Evolutionary conservation across 2,329 filamentous ascomycete species (phyloP).

Genomic region (Monilinia laxa): DNA sequence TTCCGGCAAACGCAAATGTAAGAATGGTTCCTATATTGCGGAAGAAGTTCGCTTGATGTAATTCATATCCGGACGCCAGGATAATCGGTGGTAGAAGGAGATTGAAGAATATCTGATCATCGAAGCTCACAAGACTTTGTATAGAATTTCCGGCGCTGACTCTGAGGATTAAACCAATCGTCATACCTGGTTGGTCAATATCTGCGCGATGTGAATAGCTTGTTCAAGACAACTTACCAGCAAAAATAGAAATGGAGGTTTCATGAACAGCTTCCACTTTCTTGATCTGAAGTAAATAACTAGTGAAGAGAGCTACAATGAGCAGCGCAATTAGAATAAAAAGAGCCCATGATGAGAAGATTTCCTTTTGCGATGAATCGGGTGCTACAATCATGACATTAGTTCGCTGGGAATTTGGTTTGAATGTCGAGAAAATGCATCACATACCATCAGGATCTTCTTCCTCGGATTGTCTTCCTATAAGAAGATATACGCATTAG

Average conservation of each 20-base stretch:
- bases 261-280: conserved; percentile 98
- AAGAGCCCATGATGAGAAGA: conserved; percentile 93
- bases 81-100: conserved; percentile 98
- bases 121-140: conserved; percentile 88
- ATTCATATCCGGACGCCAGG: conserved; percentile 91
- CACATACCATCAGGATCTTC: conserved; percentile 36
- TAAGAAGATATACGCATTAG: conserved; percentile 27
- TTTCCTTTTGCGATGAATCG: conserved; percentile 87
- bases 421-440: not conserved
- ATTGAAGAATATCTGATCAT: conserved; percentile 99
- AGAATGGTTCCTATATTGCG: conserved; percentile 96
- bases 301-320: conserved; percentile 92
- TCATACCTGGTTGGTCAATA: conserved; percentile 67
- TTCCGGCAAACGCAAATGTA: conserved; percentile 95
- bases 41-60: conserved; percentile 99
- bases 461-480: conserved; percentile 38
- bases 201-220: not conserved
- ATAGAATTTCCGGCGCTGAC: conserved; percentile 80
- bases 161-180: conserved; percentile 84
- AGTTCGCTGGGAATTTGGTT: conserved; percentile 31
- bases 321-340: conserved; percentile 95
- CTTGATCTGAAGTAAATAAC: conserved; percentile 93
- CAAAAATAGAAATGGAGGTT: conserved; percentile 97
- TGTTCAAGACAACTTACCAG: conserved; percentile 53
- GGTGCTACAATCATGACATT: conserved; percentile 49